Conservation (phyloP, 768 basidiomycete genomes). For the Kwoniella dendrophila region DNA sequence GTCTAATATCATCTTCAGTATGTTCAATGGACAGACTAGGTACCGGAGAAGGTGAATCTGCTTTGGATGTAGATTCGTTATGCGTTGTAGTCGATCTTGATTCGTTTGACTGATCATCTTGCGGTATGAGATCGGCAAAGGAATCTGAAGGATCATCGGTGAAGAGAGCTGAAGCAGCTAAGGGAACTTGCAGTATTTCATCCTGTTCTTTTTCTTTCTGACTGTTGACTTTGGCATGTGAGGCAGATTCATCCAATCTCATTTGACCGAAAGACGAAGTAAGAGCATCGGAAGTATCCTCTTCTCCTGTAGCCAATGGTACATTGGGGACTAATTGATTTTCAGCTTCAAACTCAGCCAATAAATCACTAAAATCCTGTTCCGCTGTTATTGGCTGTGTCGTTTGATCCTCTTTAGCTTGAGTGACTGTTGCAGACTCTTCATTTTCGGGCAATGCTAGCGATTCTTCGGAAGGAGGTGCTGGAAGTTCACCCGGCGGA, state of each 20-base stretch:
- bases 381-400: background rate
- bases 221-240: background rate
- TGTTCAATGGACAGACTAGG: conserved; percentile 31
- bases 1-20: conserved; percentile 7
- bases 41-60: conserved; percentile 23
- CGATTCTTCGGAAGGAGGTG: conserved; percentile 9
- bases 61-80: background rate
- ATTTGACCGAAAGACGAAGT: background rate
- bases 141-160: conserved; percentile 26
- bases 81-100: background rate
- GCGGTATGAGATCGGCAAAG: conserved; percentile 27
- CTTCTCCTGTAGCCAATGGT: background rate
- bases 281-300: background rate
- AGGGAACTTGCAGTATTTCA: conserved; percentile 10
- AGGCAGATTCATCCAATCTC: too few species aligned
- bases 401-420: background rate
- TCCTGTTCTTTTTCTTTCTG: background rate
- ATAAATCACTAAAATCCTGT: conserved; percentile 38
- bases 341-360: conserved; percentile 41
- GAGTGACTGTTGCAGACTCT: background rate
- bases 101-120: conserved; percentile 1
- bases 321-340: background rate
- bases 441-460: background rate
- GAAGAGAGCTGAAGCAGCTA: conserved; percentile 24
- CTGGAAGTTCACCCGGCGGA: conserved; percentile 1